phyloP scores from a whole-genome alignment of 495 filamentous ascomycete genomes.

The Parachaetomium inaequale region DNA sequence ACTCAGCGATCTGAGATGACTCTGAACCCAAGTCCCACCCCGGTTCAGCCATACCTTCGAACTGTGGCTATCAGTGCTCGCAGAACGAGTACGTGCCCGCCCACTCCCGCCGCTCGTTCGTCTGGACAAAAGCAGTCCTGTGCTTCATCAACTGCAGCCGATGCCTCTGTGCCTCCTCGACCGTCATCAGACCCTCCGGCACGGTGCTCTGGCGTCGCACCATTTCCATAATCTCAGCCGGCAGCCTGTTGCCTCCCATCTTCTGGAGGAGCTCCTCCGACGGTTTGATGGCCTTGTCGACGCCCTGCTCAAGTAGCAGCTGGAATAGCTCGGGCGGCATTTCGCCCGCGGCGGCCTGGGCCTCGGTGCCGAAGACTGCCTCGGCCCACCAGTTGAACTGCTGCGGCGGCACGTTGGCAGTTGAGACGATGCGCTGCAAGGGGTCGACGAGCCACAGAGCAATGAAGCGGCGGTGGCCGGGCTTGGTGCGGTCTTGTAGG shows the following conservation, averaged over 20 bases:
- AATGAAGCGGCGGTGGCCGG: constrained; percentile 54
- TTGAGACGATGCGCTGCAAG: constrained; percentile 44
- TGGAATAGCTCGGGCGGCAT: constrained; percentile 29
- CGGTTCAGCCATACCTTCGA: no score
- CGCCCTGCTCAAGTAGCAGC: constrained; percentile 38
- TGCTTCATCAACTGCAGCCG: constrained; percentile 49
- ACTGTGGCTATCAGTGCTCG: constrained; percentile 11
- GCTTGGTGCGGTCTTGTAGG: constrained; percentile 46
- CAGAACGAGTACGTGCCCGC: constrained; percentile 11
- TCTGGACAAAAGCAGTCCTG: constrained; percentile 20
- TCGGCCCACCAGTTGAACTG: constrained; percentile 42
- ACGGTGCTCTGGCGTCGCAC: constrained; percentile 31
- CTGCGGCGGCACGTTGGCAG: constrained; percentile 57
- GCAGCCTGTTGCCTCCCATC: constrained; percentile 27
- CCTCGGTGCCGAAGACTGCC: constrained; percentile 19
- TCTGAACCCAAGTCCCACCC: no score
- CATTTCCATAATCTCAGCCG: constrained; percentile 41
- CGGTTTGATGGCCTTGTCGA: constrained; percentile 13
- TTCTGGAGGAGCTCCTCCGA: constrained; percentile 21
- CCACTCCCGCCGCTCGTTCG: constrained; percentile 6
- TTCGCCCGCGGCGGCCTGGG: background rate
- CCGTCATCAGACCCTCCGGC: constrained; percentile 33
- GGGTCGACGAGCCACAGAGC: constrained; percentile 59
- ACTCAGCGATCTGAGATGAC: background rate
- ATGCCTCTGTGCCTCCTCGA: constrained; percentile 45